These are phyloP conservation scores for Pulveroboletus sp. DNA, from an alignment of 768 basidiomycete genomes.

Conservation along the genomic window DNA sequence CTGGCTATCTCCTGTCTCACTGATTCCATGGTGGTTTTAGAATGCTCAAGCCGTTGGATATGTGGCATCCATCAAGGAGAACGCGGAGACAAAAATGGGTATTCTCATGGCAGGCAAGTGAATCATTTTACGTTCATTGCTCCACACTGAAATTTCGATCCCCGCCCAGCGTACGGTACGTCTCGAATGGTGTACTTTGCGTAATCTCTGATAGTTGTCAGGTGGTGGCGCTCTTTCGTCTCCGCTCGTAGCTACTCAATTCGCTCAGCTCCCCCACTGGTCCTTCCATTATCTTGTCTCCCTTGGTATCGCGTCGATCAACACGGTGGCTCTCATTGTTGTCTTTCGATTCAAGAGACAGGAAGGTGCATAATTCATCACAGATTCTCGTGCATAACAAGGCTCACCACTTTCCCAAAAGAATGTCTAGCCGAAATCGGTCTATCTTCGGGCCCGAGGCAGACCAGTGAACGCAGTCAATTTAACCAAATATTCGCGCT, in stretches of 20 bases:
- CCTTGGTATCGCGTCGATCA: constrained; percentile 60
- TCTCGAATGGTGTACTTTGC: background rate
- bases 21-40: constrained; percentile 29
- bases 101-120: constrained; percentile 49
- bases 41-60: constrained; percentile 75
- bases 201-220: constrained; percentile 10
- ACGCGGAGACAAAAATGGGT: constrained; percentile 65
- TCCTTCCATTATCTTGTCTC: constrained; percentile 48
- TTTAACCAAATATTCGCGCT: constrained; percentile 46
- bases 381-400: background rate
- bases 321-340: constrained; percentile 44
- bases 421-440: constrained; percentile 38
- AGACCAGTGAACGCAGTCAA: constrained; percentile 33
- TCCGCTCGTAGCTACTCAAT: constrained; percentile 54
- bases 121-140: background rate
- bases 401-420: constrained; percentile 9
- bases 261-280: constrained; percentile 39
- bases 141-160: background rate
- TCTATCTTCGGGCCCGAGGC: constrained; percentile 25
- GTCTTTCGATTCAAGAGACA: constrained; percentile 68
- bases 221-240: constrained; percentile 48
- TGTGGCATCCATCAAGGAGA: constrained; percentile 56
- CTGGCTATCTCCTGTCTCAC: background rate
- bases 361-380: constrained; percentile 49
- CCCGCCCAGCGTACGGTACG: constrained; percentile 13